These are phyloP conservation scores for Aethionema arabicum DNA, from an alignment of 345 rosid species.

Conservation along the genomic window DNA sequence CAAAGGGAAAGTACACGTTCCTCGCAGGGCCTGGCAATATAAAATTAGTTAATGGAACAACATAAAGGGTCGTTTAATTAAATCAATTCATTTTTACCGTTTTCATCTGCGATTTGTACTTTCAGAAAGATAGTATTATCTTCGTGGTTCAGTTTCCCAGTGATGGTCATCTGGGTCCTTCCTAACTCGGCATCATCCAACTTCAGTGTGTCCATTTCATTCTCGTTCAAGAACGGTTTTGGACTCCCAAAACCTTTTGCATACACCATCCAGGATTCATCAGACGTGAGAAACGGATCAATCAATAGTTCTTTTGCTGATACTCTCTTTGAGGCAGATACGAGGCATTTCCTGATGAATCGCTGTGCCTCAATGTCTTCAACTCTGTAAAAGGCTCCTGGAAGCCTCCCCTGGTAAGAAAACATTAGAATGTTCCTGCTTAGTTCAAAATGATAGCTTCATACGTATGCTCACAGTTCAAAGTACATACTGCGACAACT, in stretches of 20 bases:
- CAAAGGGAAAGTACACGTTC: conserved; percentile 64
- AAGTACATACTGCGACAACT: conserved; percentile 55
- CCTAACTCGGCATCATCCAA: conserved; percentile 42
- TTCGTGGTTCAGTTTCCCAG: conserved; percentile 67
- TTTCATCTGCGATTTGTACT: conserved; percentile 55
- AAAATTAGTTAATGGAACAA: conserved; percentile 12
- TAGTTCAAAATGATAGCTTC: conserved; percentile 18
- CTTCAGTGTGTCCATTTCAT: conserved; percentile 53
- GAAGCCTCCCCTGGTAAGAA: conserved; percentile 64
- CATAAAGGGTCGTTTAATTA: conserved; percentile 14
- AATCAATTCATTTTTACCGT: conserved; percentile 39
- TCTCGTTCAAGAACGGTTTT: conserved; percentile 53
- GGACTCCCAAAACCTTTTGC: conserved; percentile 36
- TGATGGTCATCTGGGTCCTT: conserved; percentile 58
- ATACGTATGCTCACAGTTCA: conserved; percentile 19
- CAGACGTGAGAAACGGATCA: conserved; percentile 63
- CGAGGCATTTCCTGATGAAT: conserved; percentile 65
- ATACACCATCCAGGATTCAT: conserved; percentile 39
- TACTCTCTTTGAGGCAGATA: conserved; percentile 58
- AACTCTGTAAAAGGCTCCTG: conserved; percentile 62
- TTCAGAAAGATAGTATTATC: conserved; percentile 64
- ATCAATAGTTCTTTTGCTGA: conserved; percentile 61
- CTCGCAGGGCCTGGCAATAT: conserved; percentile 46
- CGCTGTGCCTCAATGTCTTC: conserved; percentile 60
- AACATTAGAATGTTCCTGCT: conserved; percentile 12